These are phyloP conservation scores for Beauveria caledonica DNA, from an alignment of 2,329 filamentous ascomycete species.

Conservation along the genomic window DNA sequence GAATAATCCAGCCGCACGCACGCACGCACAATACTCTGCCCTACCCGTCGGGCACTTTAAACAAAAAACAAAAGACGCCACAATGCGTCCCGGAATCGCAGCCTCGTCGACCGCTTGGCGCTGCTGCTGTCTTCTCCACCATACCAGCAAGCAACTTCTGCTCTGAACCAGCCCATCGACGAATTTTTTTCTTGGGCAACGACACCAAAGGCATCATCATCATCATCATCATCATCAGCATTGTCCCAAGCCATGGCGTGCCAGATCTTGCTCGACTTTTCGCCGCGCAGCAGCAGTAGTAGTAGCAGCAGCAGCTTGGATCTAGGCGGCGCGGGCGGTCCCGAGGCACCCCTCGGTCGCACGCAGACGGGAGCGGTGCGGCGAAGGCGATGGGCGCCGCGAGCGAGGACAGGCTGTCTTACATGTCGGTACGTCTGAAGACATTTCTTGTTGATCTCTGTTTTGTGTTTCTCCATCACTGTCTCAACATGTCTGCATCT, in stretches of 20 bases:
- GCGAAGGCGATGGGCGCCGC: background rate
- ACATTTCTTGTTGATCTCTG: too few species aligned
- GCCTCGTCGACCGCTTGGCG: background rate
- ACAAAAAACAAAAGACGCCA: too few species aligned
- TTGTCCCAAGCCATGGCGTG: background rate
- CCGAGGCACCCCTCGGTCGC: background rate
- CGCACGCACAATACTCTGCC: too few species aligned
- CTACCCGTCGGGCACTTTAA: background rate
- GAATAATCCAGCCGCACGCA: background rate
- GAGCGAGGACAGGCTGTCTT: background rate
- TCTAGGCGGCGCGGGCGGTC: background rate
- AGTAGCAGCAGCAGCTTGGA: background rate
- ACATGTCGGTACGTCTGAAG: background rate
- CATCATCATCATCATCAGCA: background rate
- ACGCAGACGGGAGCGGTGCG: background rate
- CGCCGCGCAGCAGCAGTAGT: background rate
- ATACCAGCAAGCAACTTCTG: too few species aligned
- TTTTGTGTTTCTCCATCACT: too few species aligned
- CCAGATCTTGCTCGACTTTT: conserved; percentile 2
- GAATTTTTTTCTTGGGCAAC: too few species aligned
- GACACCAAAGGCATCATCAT: background rate
- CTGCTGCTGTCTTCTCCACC: background rate
- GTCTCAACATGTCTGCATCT: too few species aligned
- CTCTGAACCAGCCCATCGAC: background rate
- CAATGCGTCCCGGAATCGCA: background rate